These are phyloP conservation scores for Chrysanthemum seticuspe DNA, from an alignment of 129 eudicot genomes.

Conservation along the genomic window DNA sequence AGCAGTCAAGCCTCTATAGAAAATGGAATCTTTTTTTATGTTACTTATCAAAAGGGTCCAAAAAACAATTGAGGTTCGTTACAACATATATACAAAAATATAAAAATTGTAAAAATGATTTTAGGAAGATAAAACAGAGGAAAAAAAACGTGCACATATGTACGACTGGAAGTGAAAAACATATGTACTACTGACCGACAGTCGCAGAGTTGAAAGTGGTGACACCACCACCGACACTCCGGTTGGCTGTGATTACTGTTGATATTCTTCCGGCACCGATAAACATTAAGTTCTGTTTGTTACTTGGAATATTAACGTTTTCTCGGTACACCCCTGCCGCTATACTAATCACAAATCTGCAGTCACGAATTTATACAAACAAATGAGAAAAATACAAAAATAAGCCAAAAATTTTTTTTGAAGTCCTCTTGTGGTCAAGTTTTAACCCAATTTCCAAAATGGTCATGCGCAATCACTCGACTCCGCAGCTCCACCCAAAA, in stretches of 20 bases:
- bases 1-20: not conserved
- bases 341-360: constrained; percentile 62
- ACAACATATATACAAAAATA: too few relatives aligned
- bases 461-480: too few relatives aligned
- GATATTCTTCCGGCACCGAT: constrained; percentile 58
- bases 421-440: too few relatives aligned
- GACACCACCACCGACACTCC: constrained; percentile 68
- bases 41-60: not conserved
- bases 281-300: constrained; percentile 74
- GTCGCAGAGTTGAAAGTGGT: constrained; percentile 85
- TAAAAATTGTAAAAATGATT: not conserved
- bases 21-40: not conserved
- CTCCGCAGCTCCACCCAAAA: too few relatives aligned
- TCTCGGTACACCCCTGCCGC: constrained; percentile 77
- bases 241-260: constrained; percentile 64
- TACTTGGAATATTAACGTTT: constrained; percentile 58
- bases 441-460: too few relatives aligned
- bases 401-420: too few relatives aligned
- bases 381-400: too few relatives aligned
- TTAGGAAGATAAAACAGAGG: not conserved
- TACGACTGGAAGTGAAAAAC: not conserved
- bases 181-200: constrained; percentile 49
- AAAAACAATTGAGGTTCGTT: too few relatives aligned
- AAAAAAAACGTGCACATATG: not conserved
- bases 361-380: too few relatives aligned